These are phyloP conservation scores for Aspergillus sp. DNA, from an alignment of 2,329 filamentous ascomycete genomes.

Conservation along the genomic window DNA sequence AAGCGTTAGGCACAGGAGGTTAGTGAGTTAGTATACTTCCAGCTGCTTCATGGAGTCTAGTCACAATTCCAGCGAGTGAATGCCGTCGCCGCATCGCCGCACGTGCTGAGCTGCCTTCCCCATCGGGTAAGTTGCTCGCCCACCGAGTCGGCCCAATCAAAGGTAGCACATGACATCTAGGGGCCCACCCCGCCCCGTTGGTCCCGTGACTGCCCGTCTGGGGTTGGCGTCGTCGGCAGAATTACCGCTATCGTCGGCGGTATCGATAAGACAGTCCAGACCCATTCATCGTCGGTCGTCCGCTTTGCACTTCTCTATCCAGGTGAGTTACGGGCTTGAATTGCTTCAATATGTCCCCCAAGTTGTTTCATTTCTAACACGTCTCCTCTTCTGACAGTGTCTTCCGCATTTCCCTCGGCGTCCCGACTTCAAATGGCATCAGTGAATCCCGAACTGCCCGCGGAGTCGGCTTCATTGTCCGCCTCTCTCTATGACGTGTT, in stretches of 20 bases:
- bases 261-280: too few relatives aligned
- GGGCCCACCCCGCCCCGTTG: too few relatives aligned
- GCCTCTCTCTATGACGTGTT: constrained; percentile 33
- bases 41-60: too few relatives aligned
- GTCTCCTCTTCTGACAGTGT: neutral
- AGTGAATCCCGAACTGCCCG: neutral
- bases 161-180: neutral
- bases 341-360: neutral
- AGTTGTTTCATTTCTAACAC: neutral
- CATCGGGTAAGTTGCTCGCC: neutral
- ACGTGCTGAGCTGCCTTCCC: constrained; percentile 7
- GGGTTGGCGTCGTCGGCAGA: too few relatives aligned
- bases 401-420: neutral
- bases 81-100: neutral
- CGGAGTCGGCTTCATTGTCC: constrained; percentile 18
- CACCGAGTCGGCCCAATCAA: neutral
- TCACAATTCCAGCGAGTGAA: neutral
- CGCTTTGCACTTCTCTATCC: too few relatives aligned
- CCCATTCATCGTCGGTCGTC: too few relatives aligned
- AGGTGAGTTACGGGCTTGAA: too few relatives aligned
- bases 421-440: neutral
- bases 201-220: neutral
- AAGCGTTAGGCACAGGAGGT: neutral
- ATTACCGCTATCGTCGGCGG: too few relatives aligned
- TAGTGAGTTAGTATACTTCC: too few relatives aligned